Evolutionary conservation across 2,329 filamentous ascomycete species (phyloP).

Genomic region (Cladosporium sp.): DNA sequence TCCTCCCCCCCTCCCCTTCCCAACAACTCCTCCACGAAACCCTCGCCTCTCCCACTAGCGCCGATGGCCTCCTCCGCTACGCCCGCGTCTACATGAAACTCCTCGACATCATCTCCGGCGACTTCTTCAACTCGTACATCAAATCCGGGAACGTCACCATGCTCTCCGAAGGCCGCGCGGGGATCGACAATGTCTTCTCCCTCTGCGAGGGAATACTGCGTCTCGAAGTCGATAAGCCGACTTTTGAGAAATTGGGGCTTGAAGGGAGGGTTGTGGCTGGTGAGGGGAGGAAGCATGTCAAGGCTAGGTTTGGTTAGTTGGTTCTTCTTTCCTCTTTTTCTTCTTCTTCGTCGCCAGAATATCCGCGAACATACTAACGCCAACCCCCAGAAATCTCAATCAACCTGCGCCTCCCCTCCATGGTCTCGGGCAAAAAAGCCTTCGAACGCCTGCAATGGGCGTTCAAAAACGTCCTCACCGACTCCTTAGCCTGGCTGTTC

Average conservation of each 20-base stretch:
- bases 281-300: constrained; percentile 58
- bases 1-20: constrained; percentile 53
- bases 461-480: constrained; percentile 68
- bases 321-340: too few species aligned
- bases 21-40: constrained; percentile 1
- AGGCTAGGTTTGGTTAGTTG: constrained; percentile 67
- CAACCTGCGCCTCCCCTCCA: constrained; percentile 67
- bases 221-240: constrained; percentile 73
- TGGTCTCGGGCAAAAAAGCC: constrained; percentile 77
- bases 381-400: constrained; percentile 62
- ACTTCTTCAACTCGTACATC: constrained; percentile 80
- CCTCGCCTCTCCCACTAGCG: not conserved
- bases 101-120: constrained; percentile 63
- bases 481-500: constrained; percentile 71
- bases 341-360: too few species aligned
- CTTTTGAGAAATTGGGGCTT: constrained; percentile 77
- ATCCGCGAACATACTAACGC: not conserved
- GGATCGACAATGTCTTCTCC: constrained; percentile 67
- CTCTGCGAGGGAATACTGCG: constrained; percentile 67
- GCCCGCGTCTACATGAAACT: constrained; percentile 68
- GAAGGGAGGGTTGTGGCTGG: constrained; percentile 62
- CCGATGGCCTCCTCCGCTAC: constrained; percentile 46
- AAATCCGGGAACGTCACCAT: constrained; percentile 75
- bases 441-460: constrained; percentile 76
- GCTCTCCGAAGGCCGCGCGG: constrained; percentile 71